phyloP scores from a whole-genome alignment of 768 basidiomycete species.

The Pholiota conissans region DNA sequence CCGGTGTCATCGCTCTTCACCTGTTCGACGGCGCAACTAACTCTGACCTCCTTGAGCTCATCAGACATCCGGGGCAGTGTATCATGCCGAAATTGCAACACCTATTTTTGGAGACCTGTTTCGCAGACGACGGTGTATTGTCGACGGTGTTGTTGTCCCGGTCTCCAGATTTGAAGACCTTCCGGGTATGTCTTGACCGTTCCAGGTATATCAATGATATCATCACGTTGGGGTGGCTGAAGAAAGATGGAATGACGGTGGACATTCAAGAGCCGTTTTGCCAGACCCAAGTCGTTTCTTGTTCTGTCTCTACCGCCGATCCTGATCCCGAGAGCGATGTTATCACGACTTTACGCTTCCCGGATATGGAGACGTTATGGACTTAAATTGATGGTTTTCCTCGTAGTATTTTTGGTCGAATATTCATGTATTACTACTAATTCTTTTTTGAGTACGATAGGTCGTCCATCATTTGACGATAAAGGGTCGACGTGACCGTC shows the following conservation, averaged over 20 bases:
- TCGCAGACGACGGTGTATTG: conserved; percentile 2
- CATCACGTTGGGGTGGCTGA: conserved; percentile 7
- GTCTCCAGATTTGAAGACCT: background rate
- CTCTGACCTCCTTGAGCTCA: background rate
- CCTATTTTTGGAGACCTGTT: conserved; percentile 5
- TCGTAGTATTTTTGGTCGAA: no score
- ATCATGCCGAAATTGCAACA: conserved; percentile 7
- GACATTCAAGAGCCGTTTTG: background rate
- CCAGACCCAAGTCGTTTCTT: background rate
- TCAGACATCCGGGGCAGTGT: background rate
- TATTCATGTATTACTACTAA: no score
- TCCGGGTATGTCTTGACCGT: conserved; percentile 7
- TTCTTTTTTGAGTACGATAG: no score
- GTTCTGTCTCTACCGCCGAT: background rate
- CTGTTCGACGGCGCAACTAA: background rate
- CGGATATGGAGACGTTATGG: conserved; percentile 2
- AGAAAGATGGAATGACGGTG: conserved; percentile 8
- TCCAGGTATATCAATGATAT: background rate
- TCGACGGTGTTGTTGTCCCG: conserved; percentile 8
- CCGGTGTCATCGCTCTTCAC: background rate
- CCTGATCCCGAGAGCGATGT: background rate
- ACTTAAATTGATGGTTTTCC: background rate
- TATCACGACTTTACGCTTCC: background rate
- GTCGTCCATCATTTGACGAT: no score
- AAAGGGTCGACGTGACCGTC: no score